These are phyloP conservation scores for Ophiostoma piceae DNA, from an alignment of 2,329 filamentous ascomycete genomes.

Conservation along the genomic window DNA sequence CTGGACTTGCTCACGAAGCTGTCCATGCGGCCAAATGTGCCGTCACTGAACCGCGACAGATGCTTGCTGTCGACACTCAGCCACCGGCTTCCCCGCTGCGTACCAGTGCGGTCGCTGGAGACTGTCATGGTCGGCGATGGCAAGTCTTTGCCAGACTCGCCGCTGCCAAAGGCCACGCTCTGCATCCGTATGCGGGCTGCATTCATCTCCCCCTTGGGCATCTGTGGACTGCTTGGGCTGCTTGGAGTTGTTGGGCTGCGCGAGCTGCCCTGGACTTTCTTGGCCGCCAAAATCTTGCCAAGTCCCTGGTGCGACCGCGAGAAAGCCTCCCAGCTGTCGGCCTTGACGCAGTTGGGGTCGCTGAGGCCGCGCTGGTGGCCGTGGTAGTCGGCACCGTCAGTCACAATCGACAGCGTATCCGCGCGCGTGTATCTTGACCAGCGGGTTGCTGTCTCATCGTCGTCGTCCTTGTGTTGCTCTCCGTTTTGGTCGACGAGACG, in stretches of 20 bases:
- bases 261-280: neutral
- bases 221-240: neutral
- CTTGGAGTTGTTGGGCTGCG: neutral
- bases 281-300: constrained; percentile 6
- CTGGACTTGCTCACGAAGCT: constrained; percentile 12
- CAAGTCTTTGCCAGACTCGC: neutral
- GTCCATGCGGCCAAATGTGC: constrained; percentile 26
- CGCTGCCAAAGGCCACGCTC: neutral
- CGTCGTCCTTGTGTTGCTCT: neutral
- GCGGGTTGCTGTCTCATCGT: constrained; percentile 19
- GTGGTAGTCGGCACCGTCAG: neutral
- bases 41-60: constrained; percentile 25
- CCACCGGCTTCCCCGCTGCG: neutral
- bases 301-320: constrained; percentile 20
- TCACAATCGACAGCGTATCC: constrained; percentile 18
- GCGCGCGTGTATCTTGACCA: constrained; percentile 26
- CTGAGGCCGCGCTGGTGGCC: constrained; percentile 14
- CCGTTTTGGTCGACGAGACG: neutral
- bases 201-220: neutral
- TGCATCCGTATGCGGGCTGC: neutral
- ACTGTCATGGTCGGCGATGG: neutral
- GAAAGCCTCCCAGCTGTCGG: constrained; percentile 26
- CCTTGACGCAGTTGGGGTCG: constrained; percentile 8
- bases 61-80: constrained; percentile 16
- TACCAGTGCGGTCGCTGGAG: neutral